Evolutionary conservation across 805 yeast species (phyloP), one percentile per base, ranked within the genome.

Genomic region (Pichia nakasei): DNA sequence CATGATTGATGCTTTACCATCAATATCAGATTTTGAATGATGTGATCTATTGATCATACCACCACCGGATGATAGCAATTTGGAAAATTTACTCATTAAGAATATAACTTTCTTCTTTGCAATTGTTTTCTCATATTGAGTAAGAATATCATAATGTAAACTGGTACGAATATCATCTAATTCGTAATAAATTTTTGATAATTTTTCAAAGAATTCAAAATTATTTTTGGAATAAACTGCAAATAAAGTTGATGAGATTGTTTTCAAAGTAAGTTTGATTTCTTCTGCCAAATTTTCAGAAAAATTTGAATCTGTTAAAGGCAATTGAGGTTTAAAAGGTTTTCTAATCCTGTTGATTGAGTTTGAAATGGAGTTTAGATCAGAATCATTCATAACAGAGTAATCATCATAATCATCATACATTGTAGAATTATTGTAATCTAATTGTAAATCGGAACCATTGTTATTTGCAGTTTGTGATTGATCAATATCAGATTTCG

Each of bases 221-320:
- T 83, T 85, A 36, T 85, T 83, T 51, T 76, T 73, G 0, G 89
- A 76, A 61, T 83, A 84, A 53, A 82, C 67, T 0, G 85, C 76
- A 60, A 74, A 83, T 39, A 82, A 73, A 52, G 82, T 85, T 9
- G 82, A 70, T 13, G 78, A 69, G 42, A 84, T 63, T 38, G 79
- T 70, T 19, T 73, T 69, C 49, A 82, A 60, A 2, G 82, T 72
- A 13, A 80, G 73, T 12, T 67, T 69, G 45, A 82, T 69, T 58
- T 83, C 91, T 36, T 72, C 76, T 8, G 70, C 55, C 43, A 80
- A 57, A 22, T 69, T 60, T 41, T 66, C 65, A n/a, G 69, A 54
- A 42, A 69, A 66, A 36, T 69, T 60, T 41, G 70, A 66, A 35
- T 70, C 66, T 37, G 69, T 42, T 1, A 56, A 59, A 2, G 88